Evolutionary conservation across 192 early-diverging fungal species (phyloP), one percentile per base, ranked within the genome.

Genomic region (Linnemannia exigua): DNA sequence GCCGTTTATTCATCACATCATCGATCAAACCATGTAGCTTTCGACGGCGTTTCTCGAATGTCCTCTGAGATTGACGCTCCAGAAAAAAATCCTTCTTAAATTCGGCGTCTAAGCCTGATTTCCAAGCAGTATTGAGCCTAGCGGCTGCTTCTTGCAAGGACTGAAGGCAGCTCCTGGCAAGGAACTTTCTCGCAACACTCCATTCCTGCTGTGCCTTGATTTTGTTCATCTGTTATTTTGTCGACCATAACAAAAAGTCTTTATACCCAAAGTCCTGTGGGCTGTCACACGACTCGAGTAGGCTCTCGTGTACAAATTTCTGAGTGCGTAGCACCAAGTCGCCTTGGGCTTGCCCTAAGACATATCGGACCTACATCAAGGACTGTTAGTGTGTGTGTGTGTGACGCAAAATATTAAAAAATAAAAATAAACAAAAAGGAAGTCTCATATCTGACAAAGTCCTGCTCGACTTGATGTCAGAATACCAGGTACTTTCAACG

Each of bases 381-480:
- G 38, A 47, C 66, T 67, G 63, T 25, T 22, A 58, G 25, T 52
- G 25, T 33, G 36, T 50, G 35, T 44, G 36, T 68, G 35, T 44
- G 51, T 33, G 28, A 22, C 51, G 16, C n/a, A 71, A 69, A 31
- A 77, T 70, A 52, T 9, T 25, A 37, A 74, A 44, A 52, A 67
- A 73, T 50, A 74, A 74, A 74, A 73, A 66, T 38, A 50, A 74
- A 52, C 70, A 80, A 52, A 51, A 31, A 58, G 78, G 51, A 74
- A 74, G 72, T 80, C 72, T 81, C 73, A 80, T 25, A 66, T 75
- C 74, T 70, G 74, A 76, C 80, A 81, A 19, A 35, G 28, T 71
- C 80, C 67, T 75, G 80, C 74, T 81, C 67, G 80, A 76, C 44
- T 70, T 31, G 22, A 17, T 70, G 80, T 81, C 80, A 75, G 74